These are phyloP conservation scores for Trypanosoma avium DNA, from an alignment of 208 protist species.

Conservation along the genomic window DNA sequence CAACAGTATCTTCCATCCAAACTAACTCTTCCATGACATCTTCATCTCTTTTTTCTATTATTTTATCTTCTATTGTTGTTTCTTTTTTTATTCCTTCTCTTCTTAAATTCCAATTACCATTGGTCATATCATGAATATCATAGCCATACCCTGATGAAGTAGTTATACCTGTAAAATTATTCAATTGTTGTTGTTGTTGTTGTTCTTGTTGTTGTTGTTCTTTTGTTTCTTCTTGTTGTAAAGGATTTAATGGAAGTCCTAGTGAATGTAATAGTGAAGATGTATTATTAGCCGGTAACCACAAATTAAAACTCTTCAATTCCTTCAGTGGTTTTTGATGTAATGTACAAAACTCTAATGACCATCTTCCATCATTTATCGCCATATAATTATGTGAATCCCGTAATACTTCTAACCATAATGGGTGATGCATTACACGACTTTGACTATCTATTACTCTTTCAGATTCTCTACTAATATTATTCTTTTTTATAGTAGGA, in stretches of 20 bases:
- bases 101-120: no score
- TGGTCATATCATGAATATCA: background rate
- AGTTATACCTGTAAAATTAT: background rate
- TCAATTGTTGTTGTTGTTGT: background rate
- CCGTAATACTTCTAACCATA: constrained; percentile 64
- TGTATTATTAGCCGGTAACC: constrained; percentile 33
- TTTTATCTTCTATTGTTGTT: no score
- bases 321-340: background rate
- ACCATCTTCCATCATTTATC: constrained; percentile 35
- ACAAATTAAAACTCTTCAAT: constrained; percentile 2
- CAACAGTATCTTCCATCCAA: constrained; percentile 19
- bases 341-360: constrained; percentile 6
- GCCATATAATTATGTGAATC: constrained; percentile 47
- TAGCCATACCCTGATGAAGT: no score
- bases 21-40: background rate
- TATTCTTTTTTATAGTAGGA: background rate
- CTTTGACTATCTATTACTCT: background rate
- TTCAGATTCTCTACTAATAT: background rate
- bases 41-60: background rate
- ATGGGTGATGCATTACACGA: constrained; percentile 59
- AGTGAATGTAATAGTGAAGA: constrained; percentile 37
- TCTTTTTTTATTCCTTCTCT: no score
- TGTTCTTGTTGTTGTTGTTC: background rate
- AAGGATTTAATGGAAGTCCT: constrained; percentile 37
- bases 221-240: constrained; percentile 27